Evolutionary conservation across 2,329 filamentous ascomycete genomes (phyloP).

Genomic region (Nigrospora oryzae): DNA sequence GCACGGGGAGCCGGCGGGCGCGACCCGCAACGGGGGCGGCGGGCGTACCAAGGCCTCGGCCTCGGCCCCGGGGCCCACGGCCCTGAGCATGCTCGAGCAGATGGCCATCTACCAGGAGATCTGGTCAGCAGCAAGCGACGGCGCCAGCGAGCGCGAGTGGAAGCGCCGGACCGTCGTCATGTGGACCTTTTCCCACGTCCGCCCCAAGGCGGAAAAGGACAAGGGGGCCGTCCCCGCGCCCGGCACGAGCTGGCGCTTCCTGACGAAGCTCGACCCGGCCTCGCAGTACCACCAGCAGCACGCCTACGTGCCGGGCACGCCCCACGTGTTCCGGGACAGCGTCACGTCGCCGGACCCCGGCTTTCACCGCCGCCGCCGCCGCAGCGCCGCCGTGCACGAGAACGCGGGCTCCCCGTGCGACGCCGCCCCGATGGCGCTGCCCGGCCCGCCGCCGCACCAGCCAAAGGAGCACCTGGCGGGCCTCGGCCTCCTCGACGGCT

Average conservation of each 20-base stretch:
- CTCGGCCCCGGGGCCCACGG: constrained; percentile 10
- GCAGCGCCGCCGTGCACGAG: constrained; percentile 48
- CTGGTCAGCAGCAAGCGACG: constrained; percentile 42
- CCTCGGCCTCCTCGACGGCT: constrained; percentile 38
- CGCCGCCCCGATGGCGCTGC: constrained; percentile 14
- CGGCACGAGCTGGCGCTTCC: constrained; percentile 52
- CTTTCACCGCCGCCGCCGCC: constrained; percentile 45
- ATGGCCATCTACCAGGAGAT: constrained; percentile 63
- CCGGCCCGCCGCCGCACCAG: constrained; percentile 7
- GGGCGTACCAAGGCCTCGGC: constrained; percentile 12
- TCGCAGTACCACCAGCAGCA: constrained; percentile 49
- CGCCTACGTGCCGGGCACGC: constrained; percentile 23
- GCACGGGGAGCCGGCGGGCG: constrained; percentile 5
- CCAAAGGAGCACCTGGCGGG: constrained; percentile 8
- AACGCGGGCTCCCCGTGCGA: constrained; percentile 44
- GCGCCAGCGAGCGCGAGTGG: constrained; percentile 28
- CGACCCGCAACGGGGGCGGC: constrained; percentile 22
- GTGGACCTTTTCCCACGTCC: constrained; percentile 53
- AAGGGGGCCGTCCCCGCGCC: constrained; percentile 39
- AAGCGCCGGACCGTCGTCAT: constrained; percentile 51
- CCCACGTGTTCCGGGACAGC: constrained; percentile 30
- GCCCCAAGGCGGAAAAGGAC: constrained; percentile 26
- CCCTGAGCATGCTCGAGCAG: constrained; percentile 47
- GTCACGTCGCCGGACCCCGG: constrained; percentile 46
- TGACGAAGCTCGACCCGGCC: constrained; percentile 51